Evolutionary conservation across 2,329 filamentous ascomycete species (phyloP).

Genomic region (Penicillium psychrosexuale): DNA sequence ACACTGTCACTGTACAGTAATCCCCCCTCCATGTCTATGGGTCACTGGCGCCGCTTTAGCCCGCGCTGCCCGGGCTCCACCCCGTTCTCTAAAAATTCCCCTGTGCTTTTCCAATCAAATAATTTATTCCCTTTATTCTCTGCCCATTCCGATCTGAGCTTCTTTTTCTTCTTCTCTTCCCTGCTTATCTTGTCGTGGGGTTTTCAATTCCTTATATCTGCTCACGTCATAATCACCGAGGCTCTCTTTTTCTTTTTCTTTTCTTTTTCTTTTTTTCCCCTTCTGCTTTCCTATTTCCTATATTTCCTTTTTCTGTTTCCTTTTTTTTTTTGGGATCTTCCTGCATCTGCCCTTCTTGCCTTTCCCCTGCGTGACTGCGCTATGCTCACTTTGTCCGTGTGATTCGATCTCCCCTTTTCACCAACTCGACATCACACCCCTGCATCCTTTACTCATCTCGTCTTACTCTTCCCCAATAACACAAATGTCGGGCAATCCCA

Average conservation of each 20-base stretch:
- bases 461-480: conserved; percentile 13
- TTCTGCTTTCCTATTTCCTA: conserved; percentile 16
- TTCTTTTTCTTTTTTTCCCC: conserved; percentile 13
- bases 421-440: conserved; percentile 27
- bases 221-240: conserved; percentile 33
- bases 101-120: conserved; percentile 18
- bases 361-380: conserved; percentile 26
- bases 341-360: conserved; percentile 10
- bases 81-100: conserved; percentile 21
- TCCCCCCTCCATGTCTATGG: conserved; percentile 39
- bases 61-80: conserved; percentile 24
- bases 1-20: conserved; percentile 3
- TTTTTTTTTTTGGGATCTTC: conserved; percentile 9
- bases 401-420: conserved; percentile 21
- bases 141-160: conserved; percentile 6
- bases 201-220: conserved; percentile 7
- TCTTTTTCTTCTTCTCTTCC: conserved; percentile 13
- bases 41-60: conserved; percentile 32
- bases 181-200: conserved; percentile 9
- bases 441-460: conserved; percentile 27
- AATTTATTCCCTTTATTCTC: conserved; percentile 14
- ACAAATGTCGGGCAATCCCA: conserved; percentile 43
- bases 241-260: conserved; percentile 22
- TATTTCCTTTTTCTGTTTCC: conserved; percentile 16
- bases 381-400: conserved; percentile 26